Evolutionary conservation across 2,329 filamentous ascomycete genomes (phyloP).

Genomic region (Dothistroma septosporum): DNA sequence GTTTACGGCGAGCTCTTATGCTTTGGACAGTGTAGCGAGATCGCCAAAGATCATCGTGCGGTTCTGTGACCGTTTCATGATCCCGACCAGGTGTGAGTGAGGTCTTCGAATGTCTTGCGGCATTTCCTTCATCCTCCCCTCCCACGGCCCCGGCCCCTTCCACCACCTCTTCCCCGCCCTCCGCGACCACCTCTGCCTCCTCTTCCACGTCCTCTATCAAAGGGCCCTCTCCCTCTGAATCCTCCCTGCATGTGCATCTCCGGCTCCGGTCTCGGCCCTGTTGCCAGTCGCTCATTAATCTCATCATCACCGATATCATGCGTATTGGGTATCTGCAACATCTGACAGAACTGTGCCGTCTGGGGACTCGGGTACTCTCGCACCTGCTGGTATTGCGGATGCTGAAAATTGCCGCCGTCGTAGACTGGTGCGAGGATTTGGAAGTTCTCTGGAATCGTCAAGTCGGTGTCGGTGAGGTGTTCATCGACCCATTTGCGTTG

Average conservation of each 20-base stretch:
- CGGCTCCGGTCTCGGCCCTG: slow-evolving; percentile 51
- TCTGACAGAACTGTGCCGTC: slow-evolving; percentile 72
- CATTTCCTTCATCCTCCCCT: slow-evolving; percentile 9
- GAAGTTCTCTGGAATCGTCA: slow-evolving; percentile 77
- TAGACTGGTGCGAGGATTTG: slow-evolving; percentile 69
- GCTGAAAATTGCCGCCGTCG: slow-evolving; percentile 36
- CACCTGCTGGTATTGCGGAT: slow-evolving; percentile 27
- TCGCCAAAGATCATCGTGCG: too few relatives aligned
- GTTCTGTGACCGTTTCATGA: too few relatives aligned
- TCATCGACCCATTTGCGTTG: slow-evolving; percentile 78
- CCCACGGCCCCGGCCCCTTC: slow-evolving; percentile 18
- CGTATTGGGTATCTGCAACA: slow-evolving; percentile 72
- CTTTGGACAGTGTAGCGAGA: too few relatives aligned
- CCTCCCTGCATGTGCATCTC: slow-evolving; percentile 23
- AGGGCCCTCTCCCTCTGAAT: slow-evolving; percentile 22
- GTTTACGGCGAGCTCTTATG: too few relatives aligned
- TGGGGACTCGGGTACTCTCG: slow-evolving; percentile 83
- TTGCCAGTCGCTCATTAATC: slow-evolving; percentile 54
- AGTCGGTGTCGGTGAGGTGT: slow-evolving; percentile 52
- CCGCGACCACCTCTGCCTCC: slow-evolving; percentile 26
- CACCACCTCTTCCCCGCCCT: slow-evolving; percentile 20
- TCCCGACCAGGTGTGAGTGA: too few relatives aligned
- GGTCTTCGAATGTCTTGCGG: too few relatives aligned
- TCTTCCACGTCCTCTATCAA: slow-evolving; percentile 17
- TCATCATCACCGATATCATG: slow-evolving; percentile 73